Evolutionary conservation across 2,329 filamentous ascomycete genomes (phyloP), one percentile per base, ranked within the genome.

Genomic region (Aspergillus chevalieri): DNA sequence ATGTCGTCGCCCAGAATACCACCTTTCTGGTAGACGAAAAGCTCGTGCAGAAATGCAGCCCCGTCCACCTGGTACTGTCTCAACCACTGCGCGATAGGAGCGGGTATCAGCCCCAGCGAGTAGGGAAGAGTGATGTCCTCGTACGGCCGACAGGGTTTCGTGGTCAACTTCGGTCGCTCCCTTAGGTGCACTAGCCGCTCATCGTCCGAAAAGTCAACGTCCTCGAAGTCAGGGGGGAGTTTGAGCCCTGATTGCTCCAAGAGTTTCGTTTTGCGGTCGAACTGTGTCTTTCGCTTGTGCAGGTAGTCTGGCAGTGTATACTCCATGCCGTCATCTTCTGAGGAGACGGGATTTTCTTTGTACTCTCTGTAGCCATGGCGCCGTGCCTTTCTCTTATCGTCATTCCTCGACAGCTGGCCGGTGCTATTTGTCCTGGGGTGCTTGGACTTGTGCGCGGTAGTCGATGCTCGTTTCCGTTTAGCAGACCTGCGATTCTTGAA

Each of bases 1-100:
- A 98, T 98, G 62, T 98, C 93, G 64, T 98, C 93, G 3, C 92
- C 91, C 0, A 98, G 77, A 19, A 98, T 87, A 1, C 87, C 89
- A 1, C 93, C 93, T 58, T 85, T 86, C 63, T 98, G 93, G 57
- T 89, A 92, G 3, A 96, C 86, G 64, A 97, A 97, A 19, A 88
- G 79, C 52, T 88, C 81, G 65, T 97, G 91, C 6, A 98, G 76
- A 61, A 96, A 97, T 28, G 81, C 78, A 12, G 86, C 88, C 4
- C 93, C 93, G 24, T 87, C 80, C 1, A 97, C 77, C 66, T 98
- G 93, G 61, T 98, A 98, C 55, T 91, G 87, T 52, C 93, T 83
- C 44, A 98, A 75, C 72, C 93, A 96, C 64, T 93, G 91, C 0
- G 92, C 91, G 47, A 97, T 89, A 0, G 89, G 82, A 0, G 88